Evolutionary conservation across 2,329 filamentous ascomycete species (phyloP), one percentile per base, ranked within the genome.

Genomic region (Penicillium verrucosum): DNA sequence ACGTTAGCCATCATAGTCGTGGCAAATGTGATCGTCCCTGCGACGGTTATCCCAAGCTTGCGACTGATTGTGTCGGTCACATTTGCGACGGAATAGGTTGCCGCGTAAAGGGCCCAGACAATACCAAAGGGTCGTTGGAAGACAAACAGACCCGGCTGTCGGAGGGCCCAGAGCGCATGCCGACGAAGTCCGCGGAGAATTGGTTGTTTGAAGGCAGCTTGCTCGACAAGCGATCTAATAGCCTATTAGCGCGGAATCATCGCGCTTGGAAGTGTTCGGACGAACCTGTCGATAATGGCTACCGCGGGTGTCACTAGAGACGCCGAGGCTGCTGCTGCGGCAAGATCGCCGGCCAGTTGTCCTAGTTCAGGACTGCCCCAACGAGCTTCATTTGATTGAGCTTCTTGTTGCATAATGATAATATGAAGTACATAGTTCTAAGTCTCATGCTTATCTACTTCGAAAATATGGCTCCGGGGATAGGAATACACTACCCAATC

Each of bases 61-160:
- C 87, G 86, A 47, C 84, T 47, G 36, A 83, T 73, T 0, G 91
- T 96, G 77, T 96, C 92, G 69, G 94, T 82, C 11, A 82, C 76
- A 78, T 96, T 96, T 61, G 92, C 91, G 2, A 89, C 90, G 14
- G 91, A 77, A 77, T 95, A 96, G 54, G 92, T 96, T 62, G 89
- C 86, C 62, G 86, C 89, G 78, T 96, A 96, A 43, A 94, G 79
- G 50, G 75, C 70, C 63, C 73, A 75, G 38, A 76, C 70, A 3
- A 76, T 63, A 48, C 71, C 68, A 49, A 73, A 73, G 2, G 74
- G 74, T 9, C 73, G 72, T 51, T 68, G 72, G 48, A 68, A 63
- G 36, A 75, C 60, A 56, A 74, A 77, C 21, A 57, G 51, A 0
- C 50, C 42, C 1, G 68, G 68, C 23, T 58, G 48, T 44, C 48